Evolutionary conservation across 768 basidiomycete genomes (phyloP).

Genomic region (Naganishia friedmannii): DNA sequence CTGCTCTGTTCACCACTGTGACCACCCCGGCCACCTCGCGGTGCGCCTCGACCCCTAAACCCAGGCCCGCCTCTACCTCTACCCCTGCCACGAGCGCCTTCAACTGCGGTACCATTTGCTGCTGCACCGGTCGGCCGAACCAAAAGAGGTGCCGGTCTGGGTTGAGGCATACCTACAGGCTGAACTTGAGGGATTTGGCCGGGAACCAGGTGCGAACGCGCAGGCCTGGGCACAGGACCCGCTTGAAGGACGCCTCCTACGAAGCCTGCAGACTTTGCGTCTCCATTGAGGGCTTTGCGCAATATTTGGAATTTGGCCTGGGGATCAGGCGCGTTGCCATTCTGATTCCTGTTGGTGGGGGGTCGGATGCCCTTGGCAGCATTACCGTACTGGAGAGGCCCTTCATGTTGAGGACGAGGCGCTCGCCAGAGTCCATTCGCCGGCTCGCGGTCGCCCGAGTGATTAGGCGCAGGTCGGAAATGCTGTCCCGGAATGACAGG

Average conservation of each 20-base stretch:
- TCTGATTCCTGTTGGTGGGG: neutral
- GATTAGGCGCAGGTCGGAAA: conserved; percentile 58
- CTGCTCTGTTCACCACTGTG: neutral
- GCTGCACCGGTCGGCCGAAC: neutral
- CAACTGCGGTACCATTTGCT: neutral
- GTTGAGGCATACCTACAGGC: neutral
- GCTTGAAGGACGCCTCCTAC: conserved; percentile 1
- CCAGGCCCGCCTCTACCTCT: conserved; percentile 13
- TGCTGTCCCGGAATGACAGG: conserved; percentile 65
- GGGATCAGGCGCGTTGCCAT: neutral
- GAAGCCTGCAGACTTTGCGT: conserved; percentile 2
- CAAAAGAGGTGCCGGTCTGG: neutral
- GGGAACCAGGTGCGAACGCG: neutral
- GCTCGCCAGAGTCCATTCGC: conserved; percentile 12
- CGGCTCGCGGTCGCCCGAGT: conserved; percentile 43
- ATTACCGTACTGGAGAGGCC: conserved; percentile 44
- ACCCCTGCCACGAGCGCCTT: neutral
- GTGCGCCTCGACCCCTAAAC: conserved; percentile 13
- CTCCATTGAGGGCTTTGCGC: conserved; percentile 21
- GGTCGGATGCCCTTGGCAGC: conserved; percentile 46
- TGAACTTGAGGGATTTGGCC: conserved; percentile 19
- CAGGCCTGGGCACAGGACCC: conserved; percentile 13
- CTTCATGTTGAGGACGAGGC: conserved; percentile 22
- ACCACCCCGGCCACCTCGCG: conserved; percentile 13
- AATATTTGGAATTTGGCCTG: conserved; percentile 20